Evolutionary conservation across 2,329 filamentous ascomycete genomes (phyloP).

Genomic region (Talaromyces marneffei): DNA sequence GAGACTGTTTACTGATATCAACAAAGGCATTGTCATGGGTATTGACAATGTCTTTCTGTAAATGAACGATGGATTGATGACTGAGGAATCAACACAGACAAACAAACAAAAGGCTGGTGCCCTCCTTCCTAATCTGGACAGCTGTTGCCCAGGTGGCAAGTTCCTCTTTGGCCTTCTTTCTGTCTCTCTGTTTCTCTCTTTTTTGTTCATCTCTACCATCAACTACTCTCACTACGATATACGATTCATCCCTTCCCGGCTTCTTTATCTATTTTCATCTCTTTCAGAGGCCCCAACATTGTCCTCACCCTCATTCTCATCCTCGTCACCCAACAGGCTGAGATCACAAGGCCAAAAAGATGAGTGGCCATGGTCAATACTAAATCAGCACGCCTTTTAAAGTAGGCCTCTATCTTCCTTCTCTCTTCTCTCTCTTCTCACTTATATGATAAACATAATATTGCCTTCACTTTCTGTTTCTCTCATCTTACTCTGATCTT

Average conservation of each 20-base stretch:
- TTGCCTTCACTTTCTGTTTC: neutral
- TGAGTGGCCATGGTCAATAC: neutral
- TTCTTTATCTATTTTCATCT: neutral
- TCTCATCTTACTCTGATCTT: neutral
- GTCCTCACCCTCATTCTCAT: neutral
- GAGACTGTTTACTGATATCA: neutral
- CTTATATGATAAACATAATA: neutral
- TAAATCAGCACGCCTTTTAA: neutral
- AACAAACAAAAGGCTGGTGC: neutral
- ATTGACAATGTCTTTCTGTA: too few species aligned
- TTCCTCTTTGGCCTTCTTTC: conserved; percentile 4
- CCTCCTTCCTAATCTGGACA: neutral
- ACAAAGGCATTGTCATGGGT: neutral
- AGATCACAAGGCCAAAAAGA: neutral
- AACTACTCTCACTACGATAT: neutral
- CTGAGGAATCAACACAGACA: neutral
- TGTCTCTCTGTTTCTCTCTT: neutral
- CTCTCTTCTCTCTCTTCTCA: neutral
- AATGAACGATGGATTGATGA: too few species aligned
- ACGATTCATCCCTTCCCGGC: neutral
- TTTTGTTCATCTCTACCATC: neutral
- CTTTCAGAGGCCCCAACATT: neutral
- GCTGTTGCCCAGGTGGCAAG: neutral
- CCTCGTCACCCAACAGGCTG: neutral
- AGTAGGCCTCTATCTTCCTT: neutral